Base-by-base conservation (phyloP, 108 stramenopile genomes). In the Nannochloropsis oceanica region DNA sequence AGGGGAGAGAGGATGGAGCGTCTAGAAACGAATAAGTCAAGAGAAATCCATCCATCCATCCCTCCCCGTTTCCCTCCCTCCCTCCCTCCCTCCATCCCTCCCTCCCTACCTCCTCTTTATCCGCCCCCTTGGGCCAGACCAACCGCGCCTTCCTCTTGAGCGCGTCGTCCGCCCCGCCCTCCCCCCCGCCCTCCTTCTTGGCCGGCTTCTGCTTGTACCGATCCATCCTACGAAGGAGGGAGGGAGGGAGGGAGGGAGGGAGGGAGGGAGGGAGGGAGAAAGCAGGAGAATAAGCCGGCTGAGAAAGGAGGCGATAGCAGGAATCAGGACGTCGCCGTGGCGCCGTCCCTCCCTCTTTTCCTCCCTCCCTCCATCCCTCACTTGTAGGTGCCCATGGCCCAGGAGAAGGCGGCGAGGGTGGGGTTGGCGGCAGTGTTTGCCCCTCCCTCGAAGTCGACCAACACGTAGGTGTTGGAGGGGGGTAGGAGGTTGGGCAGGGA, bases 121-220 rank as follows among this genome's bases (percentile, higher is more conserved):
- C 79, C 50, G 46, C 73, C 9, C 83, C 83, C 79, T 12, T 44
- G 43, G 86, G 86, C 86, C 86, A 86, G 12, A 59, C 83, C 25
- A 86, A 79, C 43, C 46, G 46, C 12, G 46, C 46, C 46, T 50
- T 50, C 46, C 46, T 50, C 46, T 50, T 50, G n/a, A n/a, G n/a
- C n/a, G n/a, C n/a, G n/a, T n/a, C n/a, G n/a, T n/a, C n/a, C 13
- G 46, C 13, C 46, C 14, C 14, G 13, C 46, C 46, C 46, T 50
- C 46, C n/a, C n/a, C n/a, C 46, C 14, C 46, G 46, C 46, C 46
- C 46, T 50, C 46, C 46, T 50, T 50, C 46, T 12, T 50, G 13
- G 46, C 46, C 13, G 46, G 14, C 46, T 50, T 12, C 46, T 50
- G 34, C 86, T 86, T 86, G 82, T 83, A 86, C 42, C 86, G 82